These are phyloP conservation scores for Rhodotorula paludigena DNA, from an alignment of 768 basidiomycete species.

Conservation along the genomic window DNA sequence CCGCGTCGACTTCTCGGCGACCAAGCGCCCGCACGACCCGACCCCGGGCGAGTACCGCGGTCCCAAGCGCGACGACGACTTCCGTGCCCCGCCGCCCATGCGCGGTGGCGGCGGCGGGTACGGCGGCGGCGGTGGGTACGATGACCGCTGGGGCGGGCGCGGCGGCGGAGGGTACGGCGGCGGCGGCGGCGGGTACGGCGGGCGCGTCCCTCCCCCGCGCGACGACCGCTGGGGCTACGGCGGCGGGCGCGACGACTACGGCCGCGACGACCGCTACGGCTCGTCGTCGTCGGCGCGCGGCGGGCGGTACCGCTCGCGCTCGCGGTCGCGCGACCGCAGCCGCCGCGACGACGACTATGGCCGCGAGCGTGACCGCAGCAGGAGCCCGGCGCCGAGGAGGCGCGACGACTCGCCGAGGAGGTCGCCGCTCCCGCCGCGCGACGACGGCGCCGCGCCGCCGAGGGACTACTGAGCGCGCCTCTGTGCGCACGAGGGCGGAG, in stretches of 20 bases:
- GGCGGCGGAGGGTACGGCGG: constrained; percentile 1
- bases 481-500: no score
- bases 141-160: constrained; percentile 22
- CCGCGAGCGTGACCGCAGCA: not conserved
- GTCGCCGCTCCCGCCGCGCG: no score
- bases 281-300: constrained; percentile 15
- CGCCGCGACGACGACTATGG: not conserved
- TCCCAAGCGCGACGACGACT: constrained; percentile 50
- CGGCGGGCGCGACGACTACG: not conserved
- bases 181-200: constrained; percentile 9
- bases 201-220: constrained; percentile 9
- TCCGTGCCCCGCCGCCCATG: constrained; percentile 19
- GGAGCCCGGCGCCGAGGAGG: not conserved
- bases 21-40: constrained; percentile 85
- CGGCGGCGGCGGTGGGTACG: constrained; percentile 15
- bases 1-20: constrained; percentile 94
- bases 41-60: constrained; percentile 99
- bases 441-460: no score
- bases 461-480: no score
- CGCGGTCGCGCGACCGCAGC: not conserved
- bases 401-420: no score
- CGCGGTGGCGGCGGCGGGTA: constrained; percentile 61
- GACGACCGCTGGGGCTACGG: constrained; percentile 5
- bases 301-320: constrained; percentile 3
- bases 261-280: constrained; percentile 13